Conservation (phyloP, 345 rosid genomes). For the Angophora floribunda region DNA sequence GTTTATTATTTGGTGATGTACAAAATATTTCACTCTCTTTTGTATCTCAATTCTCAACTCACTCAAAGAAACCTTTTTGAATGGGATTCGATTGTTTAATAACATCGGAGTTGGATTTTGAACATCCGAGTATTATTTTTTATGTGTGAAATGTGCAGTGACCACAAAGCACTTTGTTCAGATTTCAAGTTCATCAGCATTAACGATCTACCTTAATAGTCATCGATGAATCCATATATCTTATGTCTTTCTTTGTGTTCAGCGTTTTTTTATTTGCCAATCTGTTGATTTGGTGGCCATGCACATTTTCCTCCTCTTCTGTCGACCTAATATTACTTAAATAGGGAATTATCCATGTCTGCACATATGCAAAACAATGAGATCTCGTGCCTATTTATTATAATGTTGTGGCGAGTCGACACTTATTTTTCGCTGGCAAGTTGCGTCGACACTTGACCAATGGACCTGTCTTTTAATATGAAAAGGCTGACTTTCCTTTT, state of each 20-base stretch:
- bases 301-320: neutral
- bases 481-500: neutral
- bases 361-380: neutral
- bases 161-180: neutral
- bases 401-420: neutral
- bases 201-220: neutral
- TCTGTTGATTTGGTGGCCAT: neutral
- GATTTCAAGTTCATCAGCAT: neutral
- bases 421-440: neutral
- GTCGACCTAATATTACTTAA: neutral
- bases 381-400: neutral
- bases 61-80: neutral
- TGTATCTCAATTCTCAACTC: neutral
- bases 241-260: neutral
- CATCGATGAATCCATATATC: neutral
- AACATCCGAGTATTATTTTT: neutral
- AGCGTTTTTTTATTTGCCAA: neutral
- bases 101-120: neutral
- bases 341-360: neutral
- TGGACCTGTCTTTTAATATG: neutral
- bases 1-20: neutral
- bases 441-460: constrained; percentile 7
- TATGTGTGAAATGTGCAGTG: neutral
- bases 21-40: neutral
- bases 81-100: neutral